Percentiles rank a stretch among this genome's conserved stretches.
Evolutionary conservation across 2,329 filamentous ascomycete genomes (phyloP).

Genomic region (Talaromyces atroroseus): DNA sequence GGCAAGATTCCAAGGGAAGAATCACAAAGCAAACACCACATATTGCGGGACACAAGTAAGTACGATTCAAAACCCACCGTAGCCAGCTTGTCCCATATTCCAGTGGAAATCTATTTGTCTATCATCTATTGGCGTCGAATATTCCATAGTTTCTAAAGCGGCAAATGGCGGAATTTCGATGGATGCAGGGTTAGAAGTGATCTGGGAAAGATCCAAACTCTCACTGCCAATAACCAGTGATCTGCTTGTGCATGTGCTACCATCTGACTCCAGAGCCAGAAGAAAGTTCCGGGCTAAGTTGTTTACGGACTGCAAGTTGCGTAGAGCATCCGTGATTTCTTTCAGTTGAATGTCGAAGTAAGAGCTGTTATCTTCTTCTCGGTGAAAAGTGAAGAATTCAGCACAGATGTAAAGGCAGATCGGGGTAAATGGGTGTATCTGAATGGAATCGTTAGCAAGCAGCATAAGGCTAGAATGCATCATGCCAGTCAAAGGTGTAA

Average conservation of each 20-base stretch:
- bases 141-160: background rate
- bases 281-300: conserved; percentile 8
- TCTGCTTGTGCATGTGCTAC: background rate
- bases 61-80: background rate
- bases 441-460: background rate
- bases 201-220: background rate
- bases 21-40: no score
- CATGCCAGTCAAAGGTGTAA: background rate
- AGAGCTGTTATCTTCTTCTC: background rate
- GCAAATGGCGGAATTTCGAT: background rate
- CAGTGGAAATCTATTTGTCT: background rate
- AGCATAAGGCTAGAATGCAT: no score
- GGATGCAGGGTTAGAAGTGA: background rate
- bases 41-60: no score
- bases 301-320: conserved; percentile 6
- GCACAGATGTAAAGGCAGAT: conserved; percentile 13
- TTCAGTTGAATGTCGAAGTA: conserved; percentile 2
- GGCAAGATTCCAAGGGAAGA: no score
- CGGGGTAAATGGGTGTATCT: conserved; percentile 13
- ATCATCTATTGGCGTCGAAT: background rate
- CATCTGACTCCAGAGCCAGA: background rate
- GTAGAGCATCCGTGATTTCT: conserved; percentile 9
- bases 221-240: background rate
- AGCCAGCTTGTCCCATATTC: background rate
- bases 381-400: conserved; percentile 6